These are phyloP conservation scores for Clonostachys solani DNA, from an alignment of 2,329 filamentous ascomycete genomes.

Conservation along the genomic window DNA sequence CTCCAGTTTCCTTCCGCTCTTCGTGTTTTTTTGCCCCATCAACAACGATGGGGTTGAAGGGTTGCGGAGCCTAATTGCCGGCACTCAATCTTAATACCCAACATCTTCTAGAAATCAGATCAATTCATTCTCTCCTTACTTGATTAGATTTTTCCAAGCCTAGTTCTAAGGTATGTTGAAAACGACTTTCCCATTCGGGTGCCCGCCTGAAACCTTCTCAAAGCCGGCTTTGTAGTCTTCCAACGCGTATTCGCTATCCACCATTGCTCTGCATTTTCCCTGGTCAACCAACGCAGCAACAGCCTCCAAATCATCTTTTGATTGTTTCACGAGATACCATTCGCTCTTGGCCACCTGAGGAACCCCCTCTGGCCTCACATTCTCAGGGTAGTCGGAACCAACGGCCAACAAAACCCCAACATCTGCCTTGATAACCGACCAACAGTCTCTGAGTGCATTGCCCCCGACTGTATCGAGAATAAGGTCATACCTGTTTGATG, in stretches of 20 bases:
- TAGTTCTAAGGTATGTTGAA: constrained; percentile 17
- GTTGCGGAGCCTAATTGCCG: no score
- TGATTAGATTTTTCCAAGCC: no score
- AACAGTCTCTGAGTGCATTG: constrained; percentile 20
- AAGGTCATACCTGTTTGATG: constrained; percentile 19
- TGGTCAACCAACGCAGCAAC: constrained; percentile 25
- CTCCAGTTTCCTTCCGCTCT: no score
- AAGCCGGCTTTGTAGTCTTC: constrained; percentile 30
- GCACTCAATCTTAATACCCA: no score
- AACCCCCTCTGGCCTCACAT: constrained; percentile 17
- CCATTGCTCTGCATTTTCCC: constrained; percentile 18
- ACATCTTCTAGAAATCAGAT: no score
- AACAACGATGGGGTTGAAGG: no score
- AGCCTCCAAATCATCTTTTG: constrained; percentile 24
- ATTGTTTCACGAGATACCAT: constrained; percentile 31
- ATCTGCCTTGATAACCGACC: constrained; percentile 22
- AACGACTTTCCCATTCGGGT: constrained; percentile 31
- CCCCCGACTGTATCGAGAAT: constrained; percentile 31
- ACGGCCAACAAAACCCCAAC: constrained; percentile 26
- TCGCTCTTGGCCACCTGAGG: constrained; percentile 19
- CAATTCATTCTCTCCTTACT: no score
- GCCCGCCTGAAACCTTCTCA: constrained; percentile 24
- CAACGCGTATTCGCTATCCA: constrained; percentile 31
- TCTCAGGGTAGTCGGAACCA: constrained; percentile 15
- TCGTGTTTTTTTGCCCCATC: no score